Evolutionary conservation across 805 yeast genomes (phyloP), one percentile per base, ranked within the genome.

Genomic region (Danielia oregonensis): DNA sequence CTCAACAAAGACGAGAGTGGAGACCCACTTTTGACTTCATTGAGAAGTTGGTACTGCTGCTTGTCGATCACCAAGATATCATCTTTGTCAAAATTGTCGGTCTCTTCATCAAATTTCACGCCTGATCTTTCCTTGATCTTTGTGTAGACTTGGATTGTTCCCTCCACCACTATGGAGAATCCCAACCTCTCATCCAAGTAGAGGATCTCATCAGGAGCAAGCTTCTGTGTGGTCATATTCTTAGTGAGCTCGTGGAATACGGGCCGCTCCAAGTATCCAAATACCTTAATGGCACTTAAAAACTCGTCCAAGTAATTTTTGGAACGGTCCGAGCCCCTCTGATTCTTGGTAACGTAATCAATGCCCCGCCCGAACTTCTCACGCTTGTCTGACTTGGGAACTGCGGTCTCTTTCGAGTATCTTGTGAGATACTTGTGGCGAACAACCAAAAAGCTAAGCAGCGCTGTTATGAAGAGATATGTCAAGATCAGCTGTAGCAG

Each of bases 171-270:
- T 28, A 93, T 84, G 24, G 93, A 79, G 50, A 93, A 89, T 1
- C 97, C 97, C 5, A 82, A 65, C 5, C 79, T 74, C 33, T 82
- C 86, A 41, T 84, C 86, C 25, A 91, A 59, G 31, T 78, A 70
- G 22, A 93, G 61, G 7, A 83, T 71, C 54, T 91, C 97, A 24
- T 86, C 91, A 4, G 76, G 72, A 17, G 79, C 79, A 24, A 91
- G 56, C 40, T 85, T 82, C 52, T 86, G 87, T 1, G 97, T 91
- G 35, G 86, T 86, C 86, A 91, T 87, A 41, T 83, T 83, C 52
- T 85, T 82, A 3, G 97, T 89, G 48, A 91, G 71, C 51, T 89
- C 97, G 53, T 89, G 94, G 57, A 91, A 89, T 1, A 91, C 96
- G 2, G 86, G 83, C 41, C 82, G 74, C 46, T 91, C 97, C 31